phyloP scores from a whole-genome alignment of 768 basidiomycete species.

The Amanita inopinata region DNA sequence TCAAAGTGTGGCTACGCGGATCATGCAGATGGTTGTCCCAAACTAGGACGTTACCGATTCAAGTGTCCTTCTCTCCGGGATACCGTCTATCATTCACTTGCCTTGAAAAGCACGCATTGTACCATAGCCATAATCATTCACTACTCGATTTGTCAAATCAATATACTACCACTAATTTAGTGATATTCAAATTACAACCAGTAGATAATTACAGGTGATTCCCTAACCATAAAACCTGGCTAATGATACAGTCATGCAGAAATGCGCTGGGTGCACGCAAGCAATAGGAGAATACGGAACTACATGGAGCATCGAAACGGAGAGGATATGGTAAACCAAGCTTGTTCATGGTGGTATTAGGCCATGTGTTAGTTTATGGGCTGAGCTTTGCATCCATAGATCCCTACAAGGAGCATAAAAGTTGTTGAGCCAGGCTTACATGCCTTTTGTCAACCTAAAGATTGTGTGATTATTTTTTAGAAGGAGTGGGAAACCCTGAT shows the following conservation, averaged over 20 bases:
- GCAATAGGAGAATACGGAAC: too few species aligned
- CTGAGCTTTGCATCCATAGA: too few species aligned
- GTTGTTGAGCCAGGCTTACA: constrained; percentile 43
- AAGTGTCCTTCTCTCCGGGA: neutral
- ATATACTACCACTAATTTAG: neutral
- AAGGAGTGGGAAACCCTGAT: neutral
- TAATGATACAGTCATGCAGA: constrained; percentile 6
- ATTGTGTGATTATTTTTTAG: constrained; percentile 2
- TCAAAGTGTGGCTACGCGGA: constrained; percentile 17
- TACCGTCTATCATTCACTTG: neutral
- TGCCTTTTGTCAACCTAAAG: constrained; percentile 49
- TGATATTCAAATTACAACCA: too few species aligned
- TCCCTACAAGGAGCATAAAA: constrained; percentile 47
- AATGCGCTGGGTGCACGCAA: too few species aligned
- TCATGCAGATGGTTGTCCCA: neutral
- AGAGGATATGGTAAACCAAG: constrained; percentile 2
- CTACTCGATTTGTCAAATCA: constrained; percentile 3
- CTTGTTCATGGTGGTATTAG: too few species aligned
- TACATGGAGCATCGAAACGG: too few species aligned
- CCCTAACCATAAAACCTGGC: too few species aligned
- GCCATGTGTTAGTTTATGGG: too few species aligned
- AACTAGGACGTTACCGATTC: constrained; percentile 1
- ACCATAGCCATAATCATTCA: neutral
- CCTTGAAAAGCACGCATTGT: neutral
- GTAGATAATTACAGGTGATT: too few species aligned